Evolutionary conservation across 2,329 filamentous ascomycete species (phyloP), one percentile per base, ranked within the genome.

Genomic region (Nothomitra cinnamomea): DNA sequence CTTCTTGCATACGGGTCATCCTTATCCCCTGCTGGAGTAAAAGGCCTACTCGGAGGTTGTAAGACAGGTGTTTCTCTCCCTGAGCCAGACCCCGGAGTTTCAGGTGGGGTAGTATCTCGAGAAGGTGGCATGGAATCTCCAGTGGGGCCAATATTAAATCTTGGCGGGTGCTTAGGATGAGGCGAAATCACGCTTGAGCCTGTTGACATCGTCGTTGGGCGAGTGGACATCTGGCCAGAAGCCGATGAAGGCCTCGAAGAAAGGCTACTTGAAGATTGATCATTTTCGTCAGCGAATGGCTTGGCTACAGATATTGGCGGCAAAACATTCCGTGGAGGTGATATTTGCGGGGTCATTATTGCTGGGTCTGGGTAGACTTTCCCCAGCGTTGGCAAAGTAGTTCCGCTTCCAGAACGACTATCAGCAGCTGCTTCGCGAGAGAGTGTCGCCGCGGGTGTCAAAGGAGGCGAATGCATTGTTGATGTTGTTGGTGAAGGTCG

Each of bases 1-100:
- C 79, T 82, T 57, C 87, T 85, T n/a, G 87, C 82, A 62, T 94
- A 94, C 1, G 88, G 87, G 60, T 95, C 87, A 63, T 94, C 85
- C 51, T 72, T 74, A 56, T 94, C 87, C 24, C 85, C 87, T 17
- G 79, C 76, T 2, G 87, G 87, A 1, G 86, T 89, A 58, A 86
- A 83, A 0, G 87, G 83, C 56, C 85, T 79, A 24, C 82, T 80
- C 86, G 5, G 82, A 79, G 19, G 78, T 67, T 60, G 67, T 76
- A n/a, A 69, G 66, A 8, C 42, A 35, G 42, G 53, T 52, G 53
- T 54, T 42, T 50, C 48, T 54, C 19, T 47, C 25, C 38, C 53
- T 8, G 52, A 43, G 4, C 21, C 25, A 12, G 35, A 67, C 59
- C 66, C 69, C 21, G 75, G 71, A 62, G 69, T 75, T 53, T 80